Evolutionary conservation across 1,284 basidiomycete species (phyloP), one percentile per base, ranked within the genome.

Genomic region (Cryptococcus sp.): DNA sequence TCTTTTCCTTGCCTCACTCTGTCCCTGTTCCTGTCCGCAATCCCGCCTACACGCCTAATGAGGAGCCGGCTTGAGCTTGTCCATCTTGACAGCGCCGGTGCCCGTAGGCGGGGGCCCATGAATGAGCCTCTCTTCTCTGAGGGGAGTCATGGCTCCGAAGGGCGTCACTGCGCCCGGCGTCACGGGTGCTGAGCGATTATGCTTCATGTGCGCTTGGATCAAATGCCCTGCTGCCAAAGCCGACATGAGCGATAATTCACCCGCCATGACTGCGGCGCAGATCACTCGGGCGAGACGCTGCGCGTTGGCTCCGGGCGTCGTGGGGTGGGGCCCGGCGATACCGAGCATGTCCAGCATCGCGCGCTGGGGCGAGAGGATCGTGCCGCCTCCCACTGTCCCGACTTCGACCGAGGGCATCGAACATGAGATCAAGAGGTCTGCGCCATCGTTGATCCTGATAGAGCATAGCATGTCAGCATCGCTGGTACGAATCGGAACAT

Each of bases 401-500:
- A 95, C 92, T 81, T 97, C 93, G 75, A 97, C 92, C 40, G 88
- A 94, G 22, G 93, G 93, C 93, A 97, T 96, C 11, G 91, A 88
- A 57, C 93, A 84, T 0, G 92, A 93, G 81, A 97, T 86, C 54
- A 98, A 84, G 5, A 99, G 84, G 76, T 99, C 96, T 70, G 91
- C 82, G 57, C 88, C 93, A 66, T 89, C 85, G 80, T 97, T 97
- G 45, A 86, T 87, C 64, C 90, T 91, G 73, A 17, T 25, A 22
- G 35, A 25, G 45, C 57, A 17, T 35, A 7, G 23, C 41, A 20
- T 20, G 50, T 50, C 23, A 47, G 22, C 19, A 31, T 10, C 4
- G 27, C 27, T 31, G 27, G 27, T n/a, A 50, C 22, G 19, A 16
- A 23, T 6, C 5, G 22, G 47, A 44, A 53, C n/a, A 40, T 23